phyloP scores from a whole-genome alignment of 2,329 filamentous ascomycete species.

The Diaporthe batatas region DNA sequence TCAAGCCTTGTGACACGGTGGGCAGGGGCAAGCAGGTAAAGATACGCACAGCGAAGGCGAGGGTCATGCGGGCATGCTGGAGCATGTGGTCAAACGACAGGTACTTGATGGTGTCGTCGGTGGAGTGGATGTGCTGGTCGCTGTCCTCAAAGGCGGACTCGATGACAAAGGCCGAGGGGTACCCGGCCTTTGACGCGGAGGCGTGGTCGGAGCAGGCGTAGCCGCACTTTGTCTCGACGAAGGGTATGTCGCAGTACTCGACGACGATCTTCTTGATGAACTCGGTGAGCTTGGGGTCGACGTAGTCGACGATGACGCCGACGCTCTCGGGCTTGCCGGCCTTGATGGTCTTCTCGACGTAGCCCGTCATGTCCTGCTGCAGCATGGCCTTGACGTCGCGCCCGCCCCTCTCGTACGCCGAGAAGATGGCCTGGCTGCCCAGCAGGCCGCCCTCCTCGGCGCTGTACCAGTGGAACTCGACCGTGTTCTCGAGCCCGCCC shows the following conservation, averaged over 20 bases:
- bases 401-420: conserved; percentile 51
- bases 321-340: conserved; percentile 49
- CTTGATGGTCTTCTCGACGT: conserved; percentile 45
- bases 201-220: conserved; percentile 87
- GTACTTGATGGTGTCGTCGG: conserved; percentile 78
- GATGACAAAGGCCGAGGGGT: conserved; percentile 82
- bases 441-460: conserved; percentile 81
- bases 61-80: conserved; percentile 87
- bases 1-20: not conserved
- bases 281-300: conserved; percentile 52
- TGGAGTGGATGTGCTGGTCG: conserved; percentile 78
- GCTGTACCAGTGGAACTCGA: conserved; percentile 75
- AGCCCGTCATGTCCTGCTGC: conserved; percentile 61
- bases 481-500: conserved; percentile 76
- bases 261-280: conserved; percentile 56
- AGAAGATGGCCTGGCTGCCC: conserved; percentile 71
- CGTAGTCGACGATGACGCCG: conserved; percentile 57
- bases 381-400: conserved; percentile 57
- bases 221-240: conserved; percentile 87
- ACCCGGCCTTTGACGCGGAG: conserved; percentile 79
- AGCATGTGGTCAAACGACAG: conserved; percentile 91
- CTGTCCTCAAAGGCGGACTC: conserved; percentile 77
- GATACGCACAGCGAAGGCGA: conserved; percentile 72
- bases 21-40: too few species aligned
- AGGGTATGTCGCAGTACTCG: conserved; percentile 62